Percentiles rank a stretch among this genome's conserved stretches.
Evolutionary conservation across 2,329 filamentous ascomycete genomes (phyloP).

Genomic region (Arthrobotrys iridis): DNA sequence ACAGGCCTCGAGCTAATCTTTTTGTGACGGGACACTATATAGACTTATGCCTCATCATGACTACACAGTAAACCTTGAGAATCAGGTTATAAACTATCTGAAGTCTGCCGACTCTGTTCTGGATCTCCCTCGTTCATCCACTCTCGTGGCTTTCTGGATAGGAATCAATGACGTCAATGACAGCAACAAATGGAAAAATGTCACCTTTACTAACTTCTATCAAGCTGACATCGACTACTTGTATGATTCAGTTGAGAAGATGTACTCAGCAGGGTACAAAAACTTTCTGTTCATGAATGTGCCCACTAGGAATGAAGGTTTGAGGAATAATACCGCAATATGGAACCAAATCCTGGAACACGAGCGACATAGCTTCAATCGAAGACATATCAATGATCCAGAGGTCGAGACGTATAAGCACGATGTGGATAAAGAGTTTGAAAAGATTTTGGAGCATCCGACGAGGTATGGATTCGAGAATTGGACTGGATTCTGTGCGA

Average conservation of each 20-base stretch:
- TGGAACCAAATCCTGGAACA: conserved; percentile 42
- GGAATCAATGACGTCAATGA: conserved; percentile 46
- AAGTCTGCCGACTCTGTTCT: conserved; percentile 25
- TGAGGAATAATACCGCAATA: conserved; percentile 29
- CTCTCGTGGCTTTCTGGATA: conserved; percentile 40
- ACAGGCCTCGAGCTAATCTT: too few species aligned
- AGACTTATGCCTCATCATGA: conserved; percentile 34
- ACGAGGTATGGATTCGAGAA: conserved; percentile 32
- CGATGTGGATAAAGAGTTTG: conserved; percentile 32
- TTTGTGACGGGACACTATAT: too few species aligned
- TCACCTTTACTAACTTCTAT: conserved; percentile 39
- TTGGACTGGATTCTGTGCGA: conserved; percentile 18
- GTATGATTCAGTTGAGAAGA: conserved; percentile 25
- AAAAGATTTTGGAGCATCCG: conserved; percentile 32
- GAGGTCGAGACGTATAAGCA: conserved; percentile 38
- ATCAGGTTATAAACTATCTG: conserved; percentile 29
- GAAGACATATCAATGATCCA: conserved; percentile 26
- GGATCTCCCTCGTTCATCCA: conserved; percentile 19
- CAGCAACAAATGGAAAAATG: conserved; percentile 42
- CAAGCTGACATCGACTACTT: conserved; percentile 33
- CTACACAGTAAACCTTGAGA: conserved; percentile 28
- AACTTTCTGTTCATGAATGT: conserved; percentile 51
- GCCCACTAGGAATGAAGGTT: not conserved
- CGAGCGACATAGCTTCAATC: conserved; percentile 40
- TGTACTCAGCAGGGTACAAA: conserved; percentile 42